Evolutionary conservation across 1,284 basidiomycete species (phyloP).

Genomic region (Rhizoctonia solani): DNA sequence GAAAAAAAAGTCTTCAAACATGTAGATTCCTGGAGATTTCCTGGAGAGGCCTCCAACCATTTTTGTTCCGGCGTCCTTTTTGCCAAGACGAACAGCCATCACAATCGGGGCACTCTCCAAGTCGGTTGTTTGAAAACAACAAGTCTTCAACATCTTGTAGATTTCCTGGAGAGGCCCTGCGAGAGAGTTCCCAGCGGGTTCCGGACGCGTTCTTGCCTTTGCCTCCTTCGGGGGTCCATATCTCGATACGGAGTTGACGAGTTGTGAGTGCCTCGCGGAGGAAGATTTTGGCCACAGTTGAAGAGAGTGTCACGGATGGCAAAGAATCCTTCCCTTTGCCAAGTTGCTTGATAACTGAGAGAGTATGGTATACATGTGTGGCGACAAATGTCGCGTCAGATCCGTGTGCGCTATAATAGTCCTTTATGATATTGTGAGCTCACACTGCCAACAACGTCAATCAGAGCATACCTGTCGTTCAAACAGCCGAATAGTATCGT

Average conservation of each 20-base stretch:
- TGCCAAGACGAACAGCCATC: constrained; percentile 79
- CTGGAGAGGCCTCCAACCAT: constrained; percentile 66
- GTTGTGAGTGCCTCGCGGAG: constrained; percentile 88
- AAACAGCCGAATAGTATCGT: constrained; percentile 78
- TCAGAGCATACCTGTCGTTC: constrained; percentile 56
- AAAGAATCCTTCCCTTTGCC: constrained; percentile 58
- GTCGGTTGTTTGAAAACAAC: constrained; percentile 83
- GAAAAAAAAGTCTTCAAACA: too few species aligned
- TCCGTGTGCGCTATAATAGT: constrained; percentile 90
- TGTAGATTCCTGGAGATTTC: too few species aligned
- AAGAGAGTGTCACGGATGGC: constrained; percentile 78
- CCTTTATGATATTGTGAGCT: constrained; percentile 47
- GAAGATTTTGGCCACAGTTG: constrained; percentile 82
- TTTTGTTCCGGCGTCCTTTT: constrained; percentile 56
- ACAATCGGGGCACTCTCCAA: constrained; percentile 86
- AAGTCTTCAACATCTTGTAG: constrained; percentile 92
- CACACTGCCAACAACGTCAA: not conserved
- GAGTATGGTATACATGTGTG: constrained; percentile 81
- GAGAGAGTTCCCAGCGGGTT: constrained; percentile 44
- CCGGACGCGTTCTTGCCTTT: constrained; percentile 68
- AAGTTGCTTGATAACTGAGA: constrained; percentile 83
- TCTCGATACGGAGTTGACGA: constrained; percentile 93
- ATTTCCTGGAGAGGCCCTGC: constrained; percentile 93
- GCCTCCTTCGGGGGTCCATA: constrained; percentile 77
- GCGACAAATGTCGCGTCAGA: constrained; percentile 88